These are phyloP conservation scores for Salvia rosmarinus DNA, from an alignment of 257 asterid genomes.

Conservation along the genomic window DNA sequence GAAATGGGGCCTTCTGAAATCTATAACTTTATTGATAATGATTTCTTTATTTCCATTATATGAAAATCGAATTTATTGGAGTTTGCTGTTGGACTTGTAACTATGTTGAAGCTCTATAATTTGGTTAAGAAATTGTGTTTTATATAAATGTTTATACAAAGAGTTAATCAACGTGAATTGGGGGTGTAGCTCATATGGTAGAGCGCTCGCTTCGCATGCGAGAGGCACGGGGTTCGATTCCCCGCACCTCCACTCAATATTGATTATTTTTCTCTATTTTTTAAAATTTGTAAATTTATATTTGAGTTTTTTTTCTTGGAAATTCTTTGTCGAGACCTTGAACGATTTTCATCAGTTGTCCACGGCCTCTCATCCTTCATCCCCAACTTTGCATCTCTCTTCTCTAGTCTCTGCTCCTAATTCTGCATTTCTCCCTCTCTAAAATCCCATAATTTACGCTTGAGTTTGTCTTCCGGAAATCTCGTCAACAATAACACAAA, in stretches of 20 bases:
- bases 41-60: too few relatives aligned
- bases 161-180: not conserved
- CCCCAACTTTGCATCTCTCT: conserved; percentile 22
- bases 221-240: conserved; percentile 99
- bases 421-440: not conserved
- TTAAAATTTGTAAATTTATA: too few relatives aligned
- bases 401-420: not conserved
- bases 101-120: too few relatives aligned
- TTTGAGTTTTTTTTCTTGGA: too few relatives aligned
- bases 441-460: conserved; percentile 10
- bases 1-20: too few relatives aligned
- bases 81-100: too few relatives aligned
- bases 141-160: too few relatives aligned
- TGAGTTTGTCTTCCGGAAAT: not conserved
- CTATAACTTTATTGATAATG: too few relatives aligned
- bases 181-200: conserved; percentile 99
- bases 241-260: conserved; percentile 78
- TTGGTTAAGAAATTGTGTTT: too few relatives aligned
- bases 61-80: too few relatives aligned
- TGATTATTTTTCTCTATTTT: not conserved
- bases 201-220: conserved; percentile 99
- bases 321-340: too few relatives aligned
- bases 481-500: not conserved
- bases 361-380: conserved; percentile 66
- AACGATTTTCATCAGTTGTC: too few relatives aligned